Percentiles rank a stretch among this genome's conserved stretches.
Evolutionary conservation across 169 alveolate species (phyloP).

Genomic region (Eimeria necatrix): DNA sequence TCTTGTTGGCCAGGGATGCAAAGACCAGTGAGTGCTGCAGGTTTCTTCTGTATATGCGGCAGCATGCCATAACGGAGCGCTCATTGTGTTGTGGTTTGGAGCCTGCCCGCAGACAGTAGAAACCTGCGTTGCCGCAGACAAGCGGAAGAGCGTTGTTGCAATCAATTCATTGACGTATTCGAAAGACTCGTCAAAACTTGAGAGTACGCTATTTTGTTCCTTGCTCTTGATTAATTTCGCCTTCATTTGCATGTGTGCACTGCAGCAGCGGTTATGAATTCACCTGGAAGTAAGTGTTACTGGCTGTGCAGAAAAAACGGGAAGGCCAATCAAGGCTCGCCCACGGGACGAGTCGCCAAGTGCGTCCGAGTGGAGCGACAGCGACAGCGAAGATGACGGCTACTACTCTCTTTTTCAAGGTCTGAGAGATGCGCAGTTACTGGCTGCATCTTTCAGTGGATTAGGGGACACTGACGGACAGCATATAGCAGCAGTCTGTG

Average conservation of each 20-base stretch:
- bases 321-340: not conserved
- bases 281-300: no score
- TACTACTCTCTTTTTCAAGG: not conserved
- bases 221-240: not conserved
- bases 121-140: not conserved
- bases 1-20: no score
- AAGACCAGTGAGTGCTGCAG: no score
- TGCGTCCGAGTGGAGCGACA: conserved; percentile 62
- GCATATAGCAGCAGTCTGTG: no score
- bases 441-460: no score
- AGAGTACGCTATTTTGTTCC: not conserved
- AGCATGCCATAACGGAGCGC: no score
- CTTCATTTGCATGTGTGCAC: not conserved
- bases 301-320: not conserved
- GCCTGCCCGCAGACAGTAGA: not conserved
- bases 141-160: not conserved
- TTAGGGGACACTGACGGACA: no score
- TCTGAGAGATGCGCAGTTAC: no score
- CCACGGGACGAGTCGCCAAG: not conserved
- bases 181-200: not conserved
- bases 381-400: conserved; percentile 61
- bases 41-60: no score
- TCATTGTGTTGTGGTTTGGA: not conserved
- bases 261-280: no score
- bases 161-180: not conserved